These are phyloP conservation scores for Jaenimonas drosophilae DNA, from an alignment of 208 protist species.

Conservation along the genomic window DNA sequence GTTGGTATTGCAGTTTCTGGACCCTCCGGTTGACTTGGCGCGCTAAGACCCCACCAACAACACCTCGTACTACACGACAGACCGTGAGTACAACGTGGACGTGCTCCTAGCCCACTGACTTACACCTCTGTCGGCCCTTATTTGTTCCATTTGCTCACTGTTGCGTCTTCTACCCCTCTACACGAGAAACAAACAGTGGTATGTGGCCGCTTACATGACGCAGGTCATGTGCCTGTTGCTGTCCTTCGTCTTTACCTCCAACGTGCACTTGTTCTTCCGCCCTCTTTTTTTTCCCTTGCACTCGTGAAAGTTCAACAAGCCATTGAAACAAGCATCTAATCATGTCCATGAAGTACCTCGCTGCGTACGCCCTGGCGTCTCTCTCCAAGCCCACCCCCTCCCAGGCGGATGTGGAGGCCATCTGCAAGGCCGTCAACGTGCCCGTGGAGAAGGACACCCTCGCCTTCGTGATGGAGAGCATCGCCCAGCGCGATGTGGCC, in stretches of 20 bases:
- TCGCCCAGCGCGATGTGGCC: conserved; percentile 60
- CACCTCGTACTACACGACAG: too few species aligned
- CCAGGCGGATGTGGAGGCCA: conserved; percentile 68
- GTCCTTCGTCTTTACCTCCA: neutral
- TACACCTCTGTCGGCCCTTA: too few species aligned
- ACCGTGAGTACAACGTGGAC: too few species aligned
- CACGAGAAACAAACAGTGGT: too few species aligned
- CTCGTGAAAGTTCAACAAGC: conserved; percentile 5
- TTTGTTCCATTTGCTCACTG: too few species aligned
- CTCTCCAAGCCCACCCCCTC: conserved; percentile 68
- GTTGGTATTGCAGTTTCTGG: too few species aligned
- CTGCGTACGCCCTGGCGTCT: conserved; percentile 85
- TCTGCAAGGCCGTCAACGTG: conserved; percentile 75
- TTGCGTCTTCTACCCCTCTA: too few species aligned
- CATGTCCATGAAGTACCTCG: conserved; percentile 88
- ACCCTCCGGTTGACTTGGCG: too few species aligned
- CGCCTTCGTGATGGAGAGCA: conserved; percentile 68
- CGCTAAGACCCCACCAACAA: too few species aligned
- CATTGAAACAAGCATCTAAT: neutral
- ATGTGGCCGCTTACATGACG: too few species aligned
- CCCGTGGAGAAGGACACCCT: conserved; percentile 66
- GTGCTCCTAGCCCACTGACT: too few species aligned
- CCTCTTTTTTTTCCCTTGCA: conserved; percentile 3
- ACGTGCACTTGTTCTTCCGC: neutral
- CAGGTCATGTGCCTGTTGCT: too few species aligned